Conservation (phyloP, 2,329 filamentous ascomycete genomes). For the Leptosphaerulina australis region DNA sequence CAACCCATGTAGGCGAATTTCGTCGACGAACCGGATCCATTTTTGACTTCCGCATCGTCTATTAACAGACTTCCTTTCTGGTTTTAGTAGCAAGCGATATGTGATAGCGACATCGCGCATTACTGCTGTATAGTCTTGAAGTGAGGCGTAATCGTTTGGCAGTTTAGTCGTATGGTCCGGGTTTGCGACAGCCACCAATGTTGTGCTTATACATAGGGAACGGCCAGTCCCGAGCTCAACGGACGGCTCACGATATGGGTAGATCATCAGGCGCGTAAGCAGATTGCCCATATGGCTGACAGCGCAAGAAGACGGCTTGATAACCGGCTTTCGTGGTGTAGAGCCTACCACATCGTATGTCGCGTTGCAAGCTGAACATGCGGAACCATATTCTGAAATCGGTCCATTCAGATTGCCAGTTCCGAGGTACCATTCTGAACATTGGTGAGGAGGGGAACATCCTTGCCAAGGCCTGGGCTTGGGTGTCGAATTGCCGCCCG, state of each 20-base stretch:
- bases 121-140: slow-evolving; percentile 27
- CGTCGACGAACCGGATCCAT: neutral
- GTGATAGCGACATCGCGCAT: slow-evolving; percentile 34
- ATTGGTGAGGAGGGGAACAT: slow-evolving; percentile 24
- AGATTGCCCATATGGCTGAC: slow-evolving; percentile 33
- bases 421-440: slow-evolving; percentile 21
- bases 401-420: slow-evolving; percentile 22
- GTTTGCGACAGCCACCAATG: slow-evolving; percentile 28
- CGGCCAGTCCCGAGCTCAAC: slow-evolving; percentile 47
- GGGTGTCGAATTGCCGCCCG: slow-evolving; percentile 47
- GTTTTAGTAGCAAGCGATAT: neutral
- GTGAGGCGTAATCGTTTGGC: slow-evolving; percentile 35
- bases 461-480: slow-evolving; percentile 39
- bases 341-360: slow-evolving; percentile 12
- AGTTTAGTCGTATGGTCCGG: slow-evolving; percentile 28
- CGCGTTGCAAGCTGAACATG: slow-evolving; percentile 14
- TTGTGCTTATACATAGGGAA: slow-evolving; percentile 32
- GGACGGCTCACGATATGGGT: slow-evolving; percentile 35
- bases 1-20: neutral
- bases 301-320: slow-evolving; percentile 34
- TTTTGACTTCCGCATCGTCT: neutral
- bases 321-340: slow-evolving; percentile 22
- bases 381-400: slow-evolving; percentile 13
- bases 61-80: neutral
- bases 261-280: slow-evolving; percentile 50